phyloP scores from a whole-genome alignment of 2,329 filamentous ascomycete species.

The Stagonosporopsis vannaccii region DNA sequence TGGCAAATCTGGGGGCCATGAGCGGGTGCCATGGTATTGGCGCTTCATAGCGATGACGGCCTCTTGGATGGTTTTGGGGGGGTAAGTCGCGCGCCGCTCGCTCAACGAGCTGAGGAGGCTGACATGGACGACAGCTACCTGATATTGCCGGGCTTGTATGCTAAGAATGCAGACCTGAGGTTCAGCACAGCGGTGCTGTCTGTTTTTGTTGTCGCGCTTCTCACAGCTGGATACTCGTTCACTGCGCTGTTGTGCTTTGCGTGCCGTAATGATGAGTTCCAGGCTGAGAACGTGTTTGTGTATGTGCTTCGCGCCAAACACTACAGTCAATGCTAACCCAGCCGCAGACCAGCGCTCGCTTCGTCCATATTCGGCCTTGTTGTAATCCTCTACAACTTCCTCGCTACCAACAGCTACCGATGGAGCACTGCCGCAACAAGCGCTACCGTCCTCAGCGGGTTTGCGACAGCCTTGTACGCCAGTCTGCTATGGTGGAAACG shows the following conservation, averaged over 20 bases:
- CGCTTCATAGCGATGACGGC: constrained; percentile 53
- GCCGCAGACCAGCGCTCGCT: constrained; percentile 49
- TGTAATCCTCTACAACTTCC: constrained; percentile 58
- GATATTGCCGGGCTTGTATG: constrained; percentile 58
- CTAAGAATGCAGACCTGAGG: constrained; percentile 48
- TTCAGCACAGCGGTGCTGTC: constrained; percentile 51
- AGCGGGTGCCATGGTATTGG: constrained; percentile 57
- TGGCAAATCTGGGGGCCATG: constrained; percentile 27
- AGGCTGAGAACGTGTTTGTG: constrained; percentile 57
- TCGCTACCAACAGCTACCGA: constrained; percentile 50
- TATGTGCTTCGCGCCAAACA: constrained; percentile 29
- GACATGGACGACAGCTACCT: constrained; percentile 52
- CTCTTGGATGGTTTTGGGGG: constrained; percentile 58
- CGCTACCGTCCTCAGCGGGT: constrained; percentile 50
- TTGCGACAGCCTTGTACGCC: constrained; percentile 52
- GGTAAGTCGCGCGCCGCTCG: constrained; percentile 41
- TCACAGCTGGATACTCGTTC: constrained; percentile 58
- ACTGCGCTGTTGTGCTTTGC: constrained; percentile 58
- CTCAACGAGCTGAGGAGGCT: constrained; percentile 15
- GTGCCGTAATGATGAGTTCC: constrained; percentile 56
- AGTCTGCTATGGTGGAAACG: constrained; percentile 53
- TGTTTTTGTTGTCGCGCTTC: constrained; percentile 56
- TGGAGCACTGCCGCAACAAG: constrained; percentile 56
- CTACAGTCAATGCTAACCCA: constrained; percentile 23
- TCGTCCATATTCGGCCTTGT: constrained; percentile 57